phyloP scores from a whole-genome alignment of 352 stramenopile genomes.

The Phytopythium vexans region DNA sequence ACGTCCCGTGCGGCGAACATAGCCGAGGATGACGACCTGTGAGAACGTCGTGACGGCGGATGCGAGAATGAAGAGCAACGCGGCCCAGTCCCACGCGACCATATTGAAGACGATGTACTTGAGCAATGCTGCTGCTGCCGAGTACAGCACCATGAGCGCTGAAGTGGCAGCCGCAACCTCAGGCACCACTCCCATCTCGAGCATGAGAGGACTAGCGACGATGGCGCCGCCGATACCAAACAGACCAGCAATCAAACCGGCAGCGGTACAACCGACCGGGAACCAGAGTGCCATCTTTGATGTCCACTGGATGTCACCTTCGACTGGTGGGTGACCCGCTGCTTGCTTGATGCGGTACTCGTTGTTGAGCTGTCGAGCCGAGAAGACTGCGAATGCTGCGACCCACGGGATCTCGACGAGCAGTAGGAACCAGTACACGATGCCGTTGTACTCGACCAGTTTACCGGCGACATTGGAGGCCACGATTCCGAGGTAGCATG shows the following conservation, averaged over 20 bases:
- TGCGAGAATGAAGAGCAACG: slow-evolving; percentile 30
- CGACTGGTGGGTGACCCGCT: slow-evolving; percentile 30
- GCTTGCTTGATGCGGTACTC: slow-evolving; percentile 34
- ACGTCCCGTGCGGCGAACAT: slow-evolving; percentile 41
- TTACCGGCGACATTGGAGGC: slow-evolving; percentile 22
- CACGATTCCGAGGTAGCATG: slow-evolving; percentile 40
- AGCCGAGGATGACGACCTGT: slow-evolving; percentile 49
- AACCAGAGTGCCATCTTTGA: slow-evolving; percentile 39
- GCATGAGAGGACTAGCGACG: slow-evolving; percentile 24
- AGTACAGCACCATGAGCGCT: slow-evolving; percentile 52
- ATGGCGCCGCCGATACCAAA: slow-evolving; percentile 53
- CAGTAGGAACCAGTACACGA: slow-evolving; percentile 48
- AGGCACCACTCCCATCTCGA: slow-evolving; percentile 26
- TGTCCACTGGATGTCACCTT: slow-evolving; percentile 45
- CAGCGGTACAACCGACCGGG: slow-evolving; percentile 30
- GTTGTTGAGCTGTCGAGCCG: slow-evolving; percentile 23
- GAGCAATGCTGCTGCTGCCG: slow-evolving; percentile 39
- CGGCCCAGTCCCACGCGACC: slow-evolving; percentile 54
- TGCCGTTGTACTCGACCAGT: slow-evolving; percentile 27
- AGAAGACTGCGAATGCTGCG: slow-evolving; percentile 30
- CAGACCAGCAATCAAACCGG: slow-evolving; percentile 44
- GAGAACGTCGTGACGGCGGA: slow-evolving; percentile 45
- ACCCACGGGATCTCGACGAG: slow-evolving; percentile 56
- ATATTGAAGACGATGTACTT: slow-evolving; percentile 57
- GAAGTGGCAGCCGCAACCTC: slow-evolving; percentile 40